Evolutionary conservation across 1,284 basidiomycete species (phyloP).

Genomic region (Leccinum pachyderme): DNA sequence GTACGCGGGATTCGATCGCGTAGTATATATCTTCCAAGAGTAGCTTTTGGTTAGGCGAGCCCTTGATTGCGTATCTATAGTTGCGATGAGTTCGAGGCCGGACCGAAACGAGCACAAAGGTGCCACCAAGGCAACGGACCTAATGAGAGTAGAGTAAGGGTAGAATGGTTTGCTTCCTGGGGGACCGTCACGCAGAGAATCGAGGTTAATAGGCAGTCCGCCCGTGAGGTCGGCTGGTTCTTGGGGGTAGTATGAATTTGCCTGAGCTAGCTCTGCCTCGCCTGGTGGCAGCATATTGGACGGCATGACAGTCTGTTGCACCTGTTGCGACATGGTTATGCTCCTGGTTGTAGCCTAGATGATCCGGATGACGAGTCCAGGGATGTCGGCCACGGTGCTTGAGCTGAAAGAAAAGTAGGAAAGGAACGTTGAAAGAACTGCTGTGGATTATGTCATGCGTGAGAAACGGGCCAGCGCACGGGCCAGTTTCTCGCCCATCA

Average conservation of each 20-base stretch:
- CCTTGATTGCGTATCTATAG: slow-evolving; percentile 79
- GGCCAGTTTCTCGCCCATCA: slow-evolving; percentile 32
- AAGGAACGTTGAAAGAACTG: slow-evolving; percentile 34
- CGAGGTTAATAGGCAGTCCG: slow-evolving; percentile 78
- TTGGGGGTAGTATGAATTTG: slow-evolving; percentile 67
- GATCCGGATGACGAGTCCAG: slow-evolving; percentile 8
- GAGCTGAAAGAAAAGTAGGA: slow-evolving; percentile 31
- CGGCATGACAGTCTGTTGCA: slow-evolving; percentile 43
- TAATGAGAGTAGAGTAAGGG: slow-evolving; percentile 82
- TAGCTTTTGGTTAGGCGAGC: slow-evolving; percentile 78
- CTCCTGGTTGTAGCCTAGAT: slow-evolving; percentile 7
- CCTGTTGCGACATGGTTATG: slow-evolving; percentile 36
- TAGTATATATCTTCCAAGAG: slow-evolving; percentile 84
- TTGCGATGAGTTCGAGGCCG: slow-evolving; percentile 7
- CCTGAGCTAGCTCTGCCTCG: slow-evolving; percentile 47
- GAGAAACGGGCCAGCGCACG: slow-evolving; percentile 38
- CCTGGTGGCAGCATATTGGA: slow-evolving; percentile 40
- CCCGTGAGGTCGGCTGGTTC: slow-evolving; percentile 73
- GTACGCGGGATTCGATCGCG: slow-evolving; percentile 79
- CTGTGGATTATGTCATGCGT: slow-evolving; percentile 42
- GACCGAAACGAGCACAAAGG: not conserved
- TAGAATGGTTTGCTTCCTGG: slow-evolving; percentile 84
- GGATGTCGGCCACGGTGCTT: slow-evolving; percentile 26
- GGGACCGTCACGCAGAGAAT: slow-evolving; percentile 77
- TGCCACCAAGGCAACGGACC: slow-evolving; percentile 44